Conservation (phyloP, 139 green algal genomes). For the Chloropicon primus region DNA sequence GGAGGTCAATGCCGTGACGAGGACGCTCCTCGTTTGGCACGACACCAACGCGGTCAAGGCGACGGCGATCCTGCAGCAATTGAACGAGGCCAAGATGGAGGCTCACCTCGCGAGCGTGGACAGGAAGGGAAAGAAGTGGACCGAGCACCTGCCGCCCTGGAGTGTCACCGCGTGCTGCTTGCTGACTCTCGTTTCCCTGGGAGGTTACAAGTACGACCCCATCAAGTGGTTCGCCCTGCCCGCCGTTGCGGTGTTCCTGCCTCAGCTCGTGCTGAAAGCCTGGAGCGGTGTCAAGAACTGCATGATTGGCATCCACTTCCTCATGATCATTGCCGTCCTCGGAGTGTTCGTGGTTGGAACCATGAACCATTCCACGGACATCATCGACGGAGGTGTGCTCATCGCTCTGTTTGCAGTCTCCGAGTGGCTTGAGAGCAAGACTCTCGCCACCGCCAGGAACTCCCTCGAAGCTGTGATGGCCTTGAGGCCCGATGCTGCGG, state of each 20-base stretch:
- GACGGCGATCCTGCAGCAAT: neutral
- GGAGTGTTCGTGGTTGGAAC: constrained; percentile 84
- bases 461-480: constrained; percentile 39
- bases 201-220: constrained; percentile 41
- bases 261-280: neutral
- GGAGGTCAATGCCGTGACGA: neutral
- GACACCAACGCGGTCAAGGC: neutral
- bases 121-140: neutral
- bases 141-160: neutral
- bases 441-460: constrained; percentile 49
- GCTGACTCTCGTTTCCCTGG: constrained; percentile 71
- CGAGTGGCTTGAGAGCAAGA: neutral
- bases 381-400: constrained; percentile 37
- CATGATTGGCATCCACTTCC: constrained; percentile 90
- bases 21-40: neutral
- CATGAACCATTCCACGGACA: constrained; percentile 74
- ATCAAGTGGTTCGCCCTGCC: constrained; percentile 54
- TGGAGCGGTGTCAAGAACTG: constrained; percentile 18
- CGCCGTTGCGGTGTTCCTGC: constrained; percentile 8
- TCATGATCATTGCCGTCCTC: constrained; percentile 74
- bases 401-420: constrained; percentile 51
- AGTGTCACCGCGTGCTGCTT: neutral
- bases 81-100: neutral
- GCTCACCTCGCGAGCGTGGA: neutral
- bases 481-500: neutral